These are phyloP conservation scores for Wakefieldia striispora DNA, from an alignment of 768 basidiomycete species.

Conservation along the genomic window DNA sequence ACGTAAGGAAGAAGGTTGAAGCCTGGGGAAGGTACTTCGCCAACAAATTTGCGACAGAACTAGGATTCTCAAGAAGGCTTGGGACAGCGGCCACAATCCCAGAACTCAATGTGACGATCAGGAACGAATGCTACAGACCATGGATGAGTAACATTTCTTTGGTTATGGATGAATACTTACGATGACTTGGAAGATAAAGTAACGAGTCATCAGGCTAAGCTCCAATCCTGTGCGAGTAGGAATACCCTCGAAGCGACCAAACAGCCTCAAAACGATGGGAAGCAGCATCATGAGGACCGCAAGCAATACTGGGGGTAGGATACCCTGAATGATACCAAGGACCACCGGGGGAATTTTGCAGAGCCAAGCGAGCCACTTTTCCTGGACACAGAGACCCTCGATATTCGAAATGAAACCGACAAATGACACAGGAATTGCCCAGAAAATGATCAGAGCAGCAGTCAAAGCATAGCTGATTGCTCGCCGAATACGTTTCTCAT, in stretches of 20 bases:
- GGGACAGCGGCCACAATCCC: slow-evolving; percentile 77
- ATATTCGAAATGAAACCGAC: slow-evolving; percentile 88
- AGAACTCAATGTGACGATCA: slow-evolving; percentile 82
- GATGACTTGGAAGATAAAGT: slow-evolving; percentile 88
- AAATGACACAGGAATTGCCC: slow-evolving; percentile 86
- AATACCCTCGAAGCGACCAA: slow-evolving; percentile 87
- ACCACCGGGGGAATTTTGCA: slow-evolving; percentile 63
- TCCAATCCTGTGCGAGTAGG: slow-evolving; percentile 83
- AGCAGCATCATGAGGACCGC: slow-evolving; percentile 91
- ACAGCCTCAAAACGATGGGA: slow-evolving; percentile 74
- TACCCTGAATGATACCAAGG: slow-evolving; percentile 84
- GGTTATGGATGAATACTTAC: slow-evolving; percentile 45
- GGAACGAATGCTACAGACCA: slow-evolving; percentile 77
- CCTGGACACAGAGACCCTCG: slow-evolving; percentile 58
- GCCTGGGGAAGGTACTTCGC: slow-evolving; percentile 78
- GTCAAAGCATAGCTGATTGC: slow-evolving; percentile 74
- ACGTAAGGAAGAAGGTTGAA: slow-evolving; percentile 91
- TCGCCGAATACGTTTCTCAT: slow-evolving; percentile 70
- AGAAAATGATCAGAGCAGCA: slow-evolving; percentile 77
- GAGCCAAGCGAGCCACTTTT: slow-evolving; percentile 81
- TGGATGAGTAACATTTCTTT: background rate
- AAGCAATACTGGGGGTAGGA: slow-evolving; percentile 82
- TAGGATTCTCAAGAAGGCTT: slow-evolving; percentile 62
- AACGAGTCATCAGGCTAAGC: slow-evolving; percentile 88
- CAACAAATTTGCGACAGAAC: slow-evolving; percentile 64